A percentile compares a stretch with the other conserved stretches of the same genome.
Evolutionary conservation across 768 basidiomycete species (phyloP).

Genomic region (Coprinellus micaceus): DNA sequence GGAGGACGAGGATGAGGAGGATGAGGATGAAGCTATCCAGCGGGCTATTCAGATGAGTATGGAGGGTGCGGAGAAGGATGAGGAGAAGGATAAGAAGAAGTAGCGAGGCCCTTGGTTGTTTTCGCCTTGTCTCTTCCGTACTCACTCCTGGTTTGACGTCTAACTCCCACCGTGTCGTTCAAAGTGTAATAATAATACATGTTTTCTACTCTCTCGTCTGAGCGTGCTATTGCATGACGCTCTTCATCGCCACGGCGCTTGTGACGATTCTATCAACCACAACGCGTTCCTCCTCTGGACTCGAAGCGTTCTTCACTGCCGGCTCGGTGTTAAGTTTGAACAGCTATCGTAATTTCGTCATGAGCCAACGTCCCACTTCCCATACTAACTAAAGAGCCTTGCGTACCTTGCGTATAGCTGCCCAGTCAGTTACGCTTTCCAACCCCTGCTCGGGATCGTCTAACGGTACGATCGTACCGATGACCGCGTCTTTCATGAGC

Average conservation of each 20-base stretch:
- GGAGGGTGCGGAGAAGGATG: slow-evolving; percentile 55
- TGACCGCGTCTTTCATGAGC: slow-evolving; percentile 55
- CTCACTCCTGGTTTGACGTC: background rate
- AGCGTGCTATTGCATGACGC: slow-evolving; percentile 39
- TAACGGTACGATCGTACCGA: slow-evolving; percentile 52
- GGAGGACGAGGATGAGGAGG: slow-evolving; percentile 51
- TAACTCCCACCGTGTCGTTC: background rate
- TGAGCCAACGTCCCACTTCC: too few species aligned
- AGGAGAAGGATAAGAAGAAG: slow-evolving; percentile 39
- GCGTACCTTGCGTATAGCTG: slow-evolving; percentile 67
- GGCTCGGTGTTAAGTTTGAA: slow-evolving; percentile 65
- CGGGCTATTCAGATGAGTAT: slow-evolving; percentile 93
- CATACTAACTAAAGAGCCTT: background rate
- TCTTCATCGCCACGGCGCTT: slow-evolving; percentile 83
- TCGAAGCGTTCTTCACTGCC: slow-evolving; percentile 32
- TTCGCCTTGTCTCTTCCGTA: background rate
- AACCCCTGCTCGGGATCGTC: slow-evolving; percentile 29
- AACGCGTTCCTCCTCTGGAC: slow-evolving; percentile 31
- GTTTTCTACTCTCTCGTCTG: background rate
- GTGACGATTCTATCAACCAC: slow-evolving; percentile 64
- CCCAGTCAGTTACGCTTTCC: slow-evolving; percentile 60
- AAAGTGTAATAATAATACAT: background rate
- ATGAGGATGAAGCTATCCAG: slow-evolving; percentile 87
- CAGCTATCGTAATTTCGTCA: slow-evolving; percentile 38
- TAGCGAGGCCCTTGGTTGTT: slow-evolving; percentile 10